Evolutionary conservation across 2,329 filamentous ascomycete genomes (phyloP).

Genomic region (Colletotrichum cereale): DNA sequence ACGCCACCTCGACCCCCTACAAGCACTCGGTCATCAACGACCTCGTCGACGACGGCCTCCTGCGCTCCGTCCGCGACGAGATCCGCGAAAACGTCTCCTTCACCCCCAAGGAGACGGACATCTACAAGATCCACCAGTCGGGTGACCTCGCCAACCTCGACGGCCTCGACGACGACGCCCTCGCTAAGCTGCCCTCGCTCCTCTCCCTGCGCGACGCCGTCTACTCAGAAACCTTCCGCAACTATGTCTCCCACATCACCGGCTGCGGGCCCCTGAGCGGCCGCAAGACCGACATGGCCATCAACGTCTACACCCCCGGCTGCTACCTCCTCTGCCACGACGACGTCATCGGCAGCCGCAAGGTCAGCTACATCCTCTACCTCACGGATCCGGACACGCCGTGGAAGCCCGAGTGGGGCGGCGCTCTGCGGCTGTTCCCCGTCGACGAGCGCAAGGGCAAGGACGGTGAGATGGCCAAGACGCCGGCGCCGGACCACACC

Average conservation of each 20-base stretch:
- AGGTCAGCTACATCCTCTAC: conserved; percentile 97
- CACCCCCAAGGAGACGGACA: conserved; percentile 98
- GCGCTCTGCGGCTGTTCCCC: conserved; percentile 89
- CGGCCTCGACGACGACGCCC: conserved; percentile 87
- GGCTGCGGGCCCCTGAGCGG: conserved; percentile 89
- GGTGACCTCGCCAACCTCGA: conserved; percentile 97
- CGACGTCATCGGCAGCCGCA: conserved; percentile 96
- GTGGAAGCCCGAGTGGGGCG: conserved; percentile 94
- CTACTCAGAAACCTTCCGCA: conserved; percentile 90
- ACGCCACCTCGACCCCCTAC: conserved; percentile 78
- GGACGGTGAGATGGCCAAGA: conserved; percentile 80
- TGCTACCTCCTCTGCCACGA: conserved; percentile 97
- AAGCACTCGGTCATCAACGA: conserved; percentile 90
- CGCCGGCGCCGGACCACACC: conserved; percentile 81
- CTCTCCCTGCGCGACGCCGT: conserved; percentile 92
- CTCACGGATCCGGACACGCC: conserved; percentile 90
- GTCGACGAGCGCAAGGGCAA: conserved; percentile 73
- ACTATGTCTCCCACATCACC: conserved; percentile 89
- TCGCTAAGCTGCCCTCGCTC: conserved; percentile 89
- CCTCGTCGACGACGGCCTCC: conserved; percentile 83
- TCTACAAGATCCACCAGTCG: conserved; percentile 99
- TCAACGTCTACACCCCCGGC: conserved; percentile 97
- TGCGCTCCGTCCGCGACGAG: conserved; percentile 89
- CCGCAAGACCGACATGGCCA: conserved; percentile 97
- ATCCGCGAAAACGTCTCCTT: conserved; percentile 93